phyloP scores from a whole-genome alignment of 2,329 filamentous ascomycete genomes.

The Drechslerella dactyloides region DNA sequence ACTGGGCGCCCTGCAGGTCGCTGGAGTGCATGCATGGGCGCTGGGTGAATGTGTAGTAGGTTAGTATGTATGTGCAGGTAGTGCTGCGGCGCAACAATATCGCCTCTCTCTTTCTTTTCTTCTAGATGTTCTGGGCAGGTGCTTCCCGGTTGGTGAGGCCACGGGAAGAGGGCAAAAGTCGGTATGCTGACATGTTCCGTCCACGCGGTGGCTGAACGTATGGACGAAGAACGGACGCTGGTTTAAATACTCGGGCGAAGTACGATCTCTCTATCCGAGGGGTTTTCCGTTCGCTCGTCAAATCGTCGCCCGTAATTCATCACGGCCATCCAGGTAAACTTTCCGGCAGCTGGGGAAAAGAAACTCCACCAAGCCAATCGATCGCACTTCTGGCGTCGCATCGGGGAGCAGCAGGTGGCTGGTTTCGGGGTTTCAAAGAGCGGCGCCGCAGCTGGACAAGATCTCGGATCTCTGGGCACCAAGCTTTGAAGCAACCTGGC shows the following conservation, averaged over 20 bases:
- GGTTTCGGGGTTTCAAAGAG: not conserved
- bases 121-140: conserved; percentile 7
- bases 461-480: conserved; percentile 44
- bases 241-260: no score
- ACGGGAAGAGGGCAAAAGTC: not conserved
- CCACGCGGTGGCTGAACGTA: no score
- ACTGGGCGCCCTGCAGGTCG: no score
- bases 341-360: not conserved
- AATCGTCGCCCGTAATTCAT: no score
- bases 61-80: not conserved
- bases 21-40: no score
- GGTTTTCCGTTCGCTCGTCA: no score
- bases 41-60: not conserved
- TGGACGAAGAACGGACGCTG: no score
- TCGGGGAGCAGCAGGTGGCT: conserved; percentile 2
- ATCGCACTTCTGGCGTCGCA: not conserved
- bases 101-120: not conserved
- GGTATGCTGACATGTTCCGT: no score
- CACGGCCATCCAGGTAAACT: no score
- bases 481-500: not conserved
- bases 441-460: conserved; percentile 23
- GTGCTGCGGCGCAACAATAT: conserved; percentile 2
- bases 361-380: not conserved
- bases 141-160: conserved; percentile 3
- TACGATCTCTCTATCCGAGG: no score